phyloP scores from a whole-genome alignment of 2,329 filamentous ascomycete species.

The Lasiodiplodia sp. region DNA sequence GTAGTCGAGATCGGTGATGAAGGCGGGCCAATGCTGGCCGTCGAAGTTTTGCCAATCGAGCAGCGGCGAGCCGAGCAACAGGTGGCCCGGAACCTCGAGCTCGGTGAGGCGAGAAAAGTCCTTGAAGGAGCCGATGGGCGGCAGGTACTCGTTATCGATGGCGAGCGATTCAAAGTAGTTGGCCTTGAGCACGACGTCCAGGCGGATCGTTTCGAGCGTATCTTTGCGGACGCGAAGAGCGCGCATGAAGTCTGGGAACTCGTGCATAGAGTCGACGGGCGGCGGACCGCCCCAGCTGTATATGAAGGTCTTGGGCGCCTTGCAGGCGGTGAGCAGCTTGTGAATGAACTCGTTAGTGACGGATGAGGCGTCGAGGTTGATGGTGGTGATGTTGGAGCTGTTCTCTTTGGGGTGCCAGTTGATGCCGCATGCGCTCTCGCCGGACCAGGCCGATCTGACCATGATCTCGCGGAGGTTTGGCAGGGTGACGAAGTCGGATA shows the following conservation, averaged over 20 bases:
- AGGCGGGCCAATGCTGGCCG: slow-evolving; percentile 16
- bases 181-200: slow-evolving; percentile 24
- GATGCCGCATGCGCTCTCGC: slow-evolving; percentile 4
- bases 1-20: background rate
- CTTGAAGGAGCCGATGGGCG: slow-evolving; percentile 19
- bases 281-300: slow-evolving; percentile 22
- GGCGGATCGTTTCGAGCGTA: slow-evolving; percentile 10
- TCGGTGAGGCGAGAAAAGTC: background rate
- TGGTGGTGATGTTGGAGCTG: slow-evolving; percentile 2
- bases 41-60: slow-evolving; percentile 19
- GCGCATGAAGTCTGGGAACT: background rate
- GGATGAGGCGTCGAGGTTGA: slow-evolving; percentile 20
- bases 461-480: background rate
- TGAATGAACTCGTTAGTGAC: slow-evolving; percentile 14
- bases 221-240: background rate
- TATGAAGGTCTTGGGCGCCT: slow-evolving; percentile 15
- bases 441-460: slow-evolving; percentile 7
- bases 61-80: slow-evolving; percentile 20
- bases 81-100: slow-evolving; percentile 12
- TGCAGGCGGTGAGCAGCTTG: slow-evolving; percentile 13
- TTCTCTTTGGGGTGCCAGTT: background rate
- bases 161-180: slow-evolving; percentile 16
- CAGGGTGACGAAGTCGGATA: slow-evolving; percentile 4
- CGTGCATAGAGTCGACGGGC: slow-evolving; percentile 4
- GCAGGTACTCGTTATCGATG: slow-evolving; percentile 17